These are phyloP conservation scores for Sistotremastrum niveocremeum DNA, from an alignment of 768 basidiomycete genomes.

Conservation along the genomic window DNA sequence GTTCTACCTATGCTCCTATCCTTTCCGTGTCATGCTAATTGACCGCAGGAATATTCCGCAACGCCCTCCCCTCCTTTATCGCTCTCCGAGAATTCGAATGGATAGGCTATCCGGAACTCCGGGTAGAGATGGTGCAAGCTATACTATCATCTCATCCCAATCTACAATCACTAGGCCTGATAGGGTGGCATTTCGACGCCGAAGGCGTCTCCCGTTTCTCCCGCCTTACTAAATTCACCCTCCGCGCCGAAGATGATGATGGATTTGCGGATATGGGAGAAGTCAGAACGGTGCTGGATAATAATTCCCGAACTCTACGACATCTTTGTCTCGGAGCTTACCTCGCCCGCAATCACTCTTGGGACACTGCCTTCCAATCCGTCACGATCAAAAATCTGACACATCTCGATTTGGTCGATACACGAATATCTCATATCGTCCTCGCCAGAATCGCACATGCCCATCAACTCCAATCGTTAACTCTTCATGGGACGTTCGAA, in stretches of 20 bases:
- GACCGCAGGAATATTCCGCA: constrained; percentile 41
- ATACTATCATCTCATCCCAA: constrained; percentile 40
- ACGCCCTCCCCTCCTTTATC: constrained; percentile 48
- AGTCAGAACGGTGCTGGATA: constrained; percentile 48
- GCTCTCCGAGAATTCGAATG: constrained; percentile 53
- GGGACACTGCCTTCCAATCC: constrained; percentile 53
- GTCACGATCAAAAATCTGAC: constrained; percentile 52
- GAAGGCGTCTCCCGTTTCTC: constrained; percentile 52
- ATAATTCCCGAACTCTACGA: constrained; percentile 39
- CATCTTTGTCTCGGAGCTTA: constrained; percentile 62
- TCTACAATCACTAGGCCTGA: constrained; percentile 43
- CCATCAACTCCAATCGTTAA: constrained; percentile 45
- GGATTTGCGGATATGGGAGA: constrained; percentile 60
- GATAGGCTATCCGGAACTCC: constrained; percentile 65
- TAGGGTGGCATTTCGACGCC: constrained; percentile 69
- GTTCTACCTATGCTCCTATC: constrained; percentile 4
- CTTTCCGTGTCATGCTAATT: not conserved
- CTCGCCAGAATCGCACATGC: constrained; percentile 51
- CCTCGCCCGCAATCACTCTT: constrained; percentile 47
- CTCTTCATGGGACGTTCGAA: constrained; percentile 53
- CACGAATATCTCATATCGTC: constrained; percentile 49
- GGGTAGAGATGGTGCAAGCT: constrained; percentile 50
- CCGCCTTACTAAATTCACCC: constrained; percentile 47
- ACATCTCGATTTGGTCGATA: constrained; percentile 58
- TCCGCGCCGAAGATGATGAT: constrained; percentile 58